Conservation (phyloP, 208 protist genomes). For the Willaertia magna region DNA sequence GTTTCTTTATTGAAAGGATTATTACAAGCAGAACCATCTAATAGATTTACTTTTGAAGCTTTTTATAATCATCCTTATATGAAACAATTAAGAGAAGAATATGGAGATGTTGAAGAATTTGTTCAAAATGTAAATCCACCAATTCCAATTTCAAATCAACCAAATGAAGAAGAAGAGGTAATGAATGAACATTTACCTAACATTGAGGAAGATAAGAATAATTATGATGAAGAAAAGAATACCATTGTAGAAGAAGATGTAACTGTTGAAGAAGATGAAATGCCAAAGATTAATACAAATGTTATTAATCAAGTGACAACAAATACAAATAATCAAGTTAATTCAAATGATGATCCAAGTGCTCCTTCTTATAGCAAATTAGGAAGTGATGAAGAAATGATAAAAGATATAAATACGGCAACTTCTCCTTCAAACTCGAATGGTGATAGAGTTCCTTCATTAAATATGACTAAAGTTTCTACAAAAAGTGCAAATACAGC, state of each 20-base stretch:
- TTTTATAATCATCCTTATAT: constrained; percentile 3
- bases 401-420: too few relatives aligned
- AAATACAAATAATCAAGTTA: too few relatives aligned
- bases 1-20: background rate
- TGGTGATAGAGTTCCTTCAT: too few relatives aligned
- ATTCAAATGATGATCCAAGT: too few relatives aligned
- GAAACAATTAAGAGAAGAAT: background rate
- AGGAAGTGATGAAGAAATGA: too few relatives aligned
- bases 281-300: too few relatives aligned
- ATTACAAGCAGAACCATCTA: background rate
- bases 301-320: too few relatives aligned
- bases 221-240: background rate
- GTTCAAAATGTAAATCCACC: background rate
- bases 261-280: background rate
- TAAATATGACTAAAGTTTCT: too few relatives aligned
- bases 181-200: background rate
- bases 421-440: too few relatives aligned
- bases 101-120: background rate
- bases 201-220: background rate
- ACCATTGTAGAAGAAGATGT: background rate
- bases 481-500: too few relatives aligned
- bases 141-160: background rate
- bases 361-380: too few relatives aligned
- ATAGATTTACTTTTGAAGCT: background rate
- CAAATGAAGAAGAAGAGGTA: background rate